Evolutionary conservation across 1,284 basidiomycete species (phyloP), one percentile per base, ranked within the genome.

Genomic region (Pseudozyma hubeiensis): DNA sequence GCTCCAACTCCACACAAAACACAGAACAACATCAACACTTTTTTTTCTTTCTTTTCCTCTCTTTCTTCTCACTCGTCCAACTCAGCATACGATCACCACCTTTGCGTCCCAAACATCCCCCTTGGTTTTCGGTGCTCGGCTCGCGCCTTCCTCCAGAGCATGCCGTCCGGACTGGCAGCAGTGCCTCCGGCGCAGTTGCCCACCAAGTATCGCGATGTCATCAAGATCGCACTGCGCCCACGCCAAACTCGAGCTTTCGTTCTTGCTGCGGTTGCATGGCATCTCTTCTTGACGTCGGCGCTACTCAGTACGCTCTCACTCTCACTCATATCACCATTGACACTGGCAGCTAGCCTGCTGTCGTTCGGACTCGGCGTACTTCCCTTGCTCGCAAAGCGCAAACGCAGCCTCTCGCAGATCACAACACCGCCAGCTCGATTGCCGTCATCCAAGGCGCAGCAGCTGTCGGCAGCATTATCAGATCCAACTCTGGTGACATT

Each of bases 211-310:
- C 53, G 64, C 34, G 73, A 66, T 53, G 57, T 75, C 2, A 40
- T 71, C 61, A 75, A 75, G 57, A 56, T 71, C 16, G 77, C 76
- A 7, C 53, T 80, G 37, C 62, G 62, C 11, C 69, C 71, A 24
- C 59, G 78, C n/a, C 78, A 80, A 58, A 61, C 70, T n/a, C 67
- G 78, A 31, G 65, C 74, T 7, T 71, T 75, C 35, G n/a, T 78
- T 7, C 64, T 80, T 10, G 48, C 68, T 6, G 53, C 56, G 9
- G 46, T 68, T 14, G 53, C 68, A 19, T 66, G 71, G 45, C 72
- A 75, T 43, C 35, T 66, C 3, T 48, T 64, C 11, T 44, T 77
- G 19, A 53, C 63, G 13, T 58, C 64, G 8, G 62, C 71, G 5
- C 47, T 70, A 4, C 50, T 63, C 29, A 48, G 41, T 16, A 50